Percentiles rank a stretch among this genome's conserved stretches.
These are phyloP conservation scores for Cryptosporidium viatorum DNA, from an alignment of 169 alveolate species.

Conservation along the genomic window DNA sequence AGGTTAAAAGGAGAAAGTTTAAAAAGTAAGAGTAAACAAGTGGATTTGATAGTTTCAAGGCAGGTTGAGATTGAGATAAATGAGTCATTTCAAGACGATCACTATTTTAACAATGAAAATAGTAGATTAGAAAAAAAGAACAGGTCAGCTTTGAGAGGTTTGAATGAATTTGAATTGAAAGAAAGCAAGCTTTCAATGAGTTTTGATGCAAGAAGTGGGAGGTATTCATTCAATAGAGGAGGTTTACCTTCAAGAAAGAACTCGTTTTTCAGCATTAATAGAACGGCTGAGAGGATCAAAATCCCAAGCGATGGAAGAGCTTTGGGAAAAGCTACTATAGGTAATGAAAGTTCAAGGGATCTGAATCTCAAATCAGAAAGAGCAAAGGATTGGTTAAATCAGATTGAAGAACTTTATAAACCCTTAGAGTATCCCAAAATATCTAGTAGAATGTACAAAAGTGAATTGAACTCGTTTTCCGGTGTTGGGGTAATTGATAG, in stretches of 20 bases:
- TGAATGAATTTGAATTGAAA: not conserved
- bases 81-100: not conserved
- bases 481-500: not conserved
- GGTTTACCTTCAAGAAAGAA: not conserved
- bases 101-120: not conserved
- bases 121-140: not conserved
- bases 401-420: slow-evolving; percentile 51
- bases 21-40: not conserved
- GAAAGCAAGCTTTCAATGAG: slow-evolving; percentile 12
- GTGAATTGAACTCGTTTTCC: not conserved
- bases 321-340: not conserved
- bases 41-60: not conserved
- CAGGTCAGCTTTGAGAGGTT: slow-evolving; percentile 4
- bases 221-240: not conserved
- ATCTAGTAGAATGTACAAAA: not conserved
- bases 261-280: not conserved
- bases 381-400: slow-evolving; percentile 67
- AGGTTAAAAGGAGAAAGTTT: not conserved
- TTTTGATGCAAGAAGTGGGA: not conserved
- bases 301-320: not conserved
- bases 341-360: not conserved
- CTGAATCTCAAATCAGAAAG: slow-evolving; percentile 20
- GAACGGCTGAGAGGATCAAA: slow-evolving; percentile 4
- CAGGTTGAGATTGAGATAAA: slow-evolving; percentile 15
- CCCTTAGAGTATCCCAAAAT: slow-evolving; percentile 17